These are phyloP conservation scores for Capronia epimyces DNA, from an alignment of 2,329 filamentous ascomycete species.

Conservation along the genomic window DNA sequence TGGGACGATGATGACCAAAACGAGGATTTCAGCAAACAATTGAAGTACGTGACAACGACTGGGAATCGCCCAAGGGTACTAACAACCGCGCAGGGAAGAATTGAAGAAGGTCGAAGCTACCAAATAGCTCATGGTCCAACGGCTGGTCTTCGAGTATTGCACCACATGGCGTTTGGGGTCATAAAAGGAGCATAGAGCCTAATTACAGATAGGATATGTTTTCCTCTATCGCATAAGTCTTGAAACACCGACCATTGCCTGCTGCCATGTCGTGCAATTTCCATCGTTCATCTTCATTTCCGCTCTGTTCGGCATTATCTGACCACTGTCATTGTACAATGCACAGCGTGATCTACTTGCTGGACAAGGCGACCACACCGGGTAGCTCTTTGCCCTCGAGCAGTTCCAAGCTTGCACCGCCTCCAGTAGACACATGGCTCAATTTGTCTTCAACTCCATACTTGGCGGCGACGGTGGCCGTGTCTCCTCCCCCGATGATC, in stretches of 20 bases:
- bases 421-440: conserved; percentile 95
- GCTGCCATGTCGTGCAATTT: no score
- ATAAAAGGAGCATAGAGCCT: conserved; percentile 6
- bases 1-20: conserved; percentile 98
- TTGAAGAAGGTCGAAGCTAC: conserved; percentile 81
- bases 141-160: conserved; percentile 33
- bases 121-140: conserved; percentile 35
- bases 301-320: not conserved
- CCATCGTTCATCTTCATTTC: conserved; percentile 3
- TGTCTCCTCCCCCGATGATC: conserved; percentile 98
- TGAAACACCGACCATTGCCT: conserved; percentile 11
- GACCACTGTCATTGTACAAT: no score
- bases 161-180: conserved; percentile 18
- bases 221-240: conserved; percentile 14
- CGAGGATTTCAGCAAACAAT: conserved; percentile 90
- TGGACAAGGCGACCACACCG: conserved; percentile 85
- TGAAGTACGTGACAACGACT: conserved; percentile 61
- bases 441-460: conserved; percentile 94
- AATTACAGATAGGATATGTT: conserved; percentile 10
- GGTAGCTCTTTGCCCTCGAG: conserved; percentile 97
- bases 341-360: conserved; percentile 47
- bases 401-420: conserved; percentile 90
- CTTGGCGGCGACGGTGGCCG: conserved; percentile 94
- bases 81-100: conserved; percentile 55
- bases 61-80: not conserved